phyloP scores from a whole-genome alignment of 768 basidiomycete species.

The Hypholoma fasciculare region DNA sequence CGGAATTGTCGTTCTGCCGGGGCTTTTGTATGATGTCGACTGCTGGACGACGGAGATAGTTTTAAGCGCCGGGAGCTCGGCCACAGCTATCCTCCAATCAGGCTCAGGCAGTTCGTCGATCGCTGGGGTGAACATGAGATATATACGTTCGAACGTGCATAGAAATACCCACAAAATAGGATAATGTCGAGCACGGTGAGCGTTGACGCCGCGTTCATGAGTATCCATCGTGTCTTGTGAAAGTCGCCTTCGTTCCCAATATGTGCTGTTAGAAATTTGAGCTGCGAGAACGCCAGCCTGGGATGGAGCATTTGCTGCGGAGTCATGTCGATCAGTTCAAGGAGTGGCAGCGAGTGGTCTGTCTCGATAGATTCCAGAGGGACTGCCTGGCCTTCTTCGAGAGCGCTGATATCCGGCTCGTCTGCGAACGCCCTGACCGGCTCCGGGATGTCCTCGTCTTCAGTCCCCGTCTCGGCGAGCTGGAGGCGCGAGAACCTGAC shows the following conservation, averaged over 20 bases:
- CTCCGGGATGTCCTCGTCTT: conserved; percentile 2
- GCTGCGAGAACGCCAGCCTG: conserved; percentile 10
- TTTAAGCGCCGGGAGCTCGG: conserved; percentile 5
- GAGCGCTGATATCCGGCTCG: conserved; percentile 1
- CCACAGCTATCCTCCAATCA: not conserved
- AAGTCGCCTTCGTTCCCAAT: conserved; percentile 11
- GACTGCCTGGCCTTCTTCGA: conserved; percentile 7
- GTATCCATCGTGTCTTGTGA: conserved; percentile 11
- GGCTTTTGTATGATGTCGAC: conserved; percentile 7
- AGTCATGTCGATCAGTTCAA: conserved; percentile 15
- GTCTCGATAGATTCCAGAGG: conserved; percentile 18
- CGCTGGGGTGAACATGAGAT: conserved; percentile 4
- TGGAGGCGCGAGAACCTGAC: conserved; percentile 13
- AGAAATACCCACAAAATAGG: not conserved
- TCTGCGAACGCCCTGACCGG: not conserved
- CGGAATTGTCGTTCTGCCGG: conserved; percentile 1
- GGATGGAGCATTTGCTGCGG: conserved; percentile 5
- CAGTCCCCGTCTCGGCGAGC: not conserved
- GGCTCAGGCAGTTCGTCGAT: not conserved
- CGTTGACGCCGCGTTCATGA: conserved; percentile 8
- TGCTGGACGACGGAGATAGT: conserved; percentile 5
- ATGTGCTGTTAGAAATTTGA: conserved; percentile 11
- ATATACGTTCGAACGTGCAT: not conserved
- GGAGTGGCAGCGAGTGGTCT: conserved; percentile 17
- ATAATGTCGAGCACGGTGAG: conserved; percentile 12